Percentiles rank a stretch among this genome's conserved stretches.
Evolutionary conservation across 129 eudicot genomes (phyloP).

Genomic region (Flaveria trinervia): DNA sequence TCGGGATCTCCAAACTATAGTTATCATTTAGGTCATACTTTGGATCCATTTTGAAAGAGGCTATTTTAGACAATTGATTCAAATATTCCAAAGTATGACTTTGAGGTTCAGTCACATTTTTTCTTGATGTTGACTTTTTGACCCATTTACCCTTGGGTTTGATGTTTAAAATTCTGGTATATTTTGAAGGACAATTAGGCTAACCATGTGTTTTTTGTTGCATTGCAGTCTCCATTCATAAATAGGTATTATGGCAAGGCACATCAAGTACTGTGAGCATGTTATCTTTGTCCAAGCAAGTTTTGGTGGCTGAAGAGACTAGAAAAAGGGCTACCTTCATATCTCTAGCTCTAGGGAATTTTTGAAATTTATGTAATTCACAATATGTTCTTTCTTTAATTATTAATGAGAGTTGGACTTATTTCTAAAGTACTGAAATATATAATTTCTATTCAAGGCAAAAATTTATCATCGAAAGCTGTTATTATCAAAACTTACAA

Average conservation of each 20-base stretch:
- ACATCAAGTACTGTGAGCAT: conserved; percentile 55
- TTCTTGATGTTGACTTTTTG: background rate
- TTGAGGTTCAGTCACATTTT: too few relatives aligned
- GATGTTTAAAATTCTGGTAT: background rate
- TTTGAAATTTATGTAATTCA: conserved; percentile 13
- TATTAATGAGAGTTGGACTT: conserved; percentile 8
- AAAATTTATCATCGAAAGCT: too few relatives aligned
- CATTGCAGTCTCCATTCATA: conserved; percentile 73
- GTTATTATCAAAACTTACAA: too few relatives aligned
- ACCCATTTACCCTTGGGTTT: too few relatives aligned
- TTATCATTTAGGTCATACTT: background rate
- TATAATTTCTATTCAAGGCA: too few relatives aligned
- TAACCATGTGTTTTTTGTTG: conserved; percentile 1
- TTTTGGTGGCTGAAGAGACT: conserved; percentile 20
- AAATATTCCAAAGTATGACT: background rate
- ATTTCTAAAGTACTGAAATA: background rate
- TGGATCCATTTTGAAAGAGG: background rate
- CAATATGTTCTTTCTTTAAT: background rate
- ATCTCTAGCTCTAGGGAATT: conserved; percentile 21
- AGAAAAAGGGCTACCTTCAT: conserved; percentile 20
- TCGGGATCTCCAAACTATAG: background rate
- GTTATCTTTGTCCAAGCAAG: background rate
- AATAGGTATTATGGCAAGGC: conserved; percentile 92
- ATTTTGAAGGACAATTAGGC: background rate
- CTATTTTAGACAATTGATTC: background rate